Percentiles rank a stretch among this genome's conserved stretches.
phyloP scores from a whole-genome alignment of 305 asterid genomes.

The Ajuga reptans region DNA sequence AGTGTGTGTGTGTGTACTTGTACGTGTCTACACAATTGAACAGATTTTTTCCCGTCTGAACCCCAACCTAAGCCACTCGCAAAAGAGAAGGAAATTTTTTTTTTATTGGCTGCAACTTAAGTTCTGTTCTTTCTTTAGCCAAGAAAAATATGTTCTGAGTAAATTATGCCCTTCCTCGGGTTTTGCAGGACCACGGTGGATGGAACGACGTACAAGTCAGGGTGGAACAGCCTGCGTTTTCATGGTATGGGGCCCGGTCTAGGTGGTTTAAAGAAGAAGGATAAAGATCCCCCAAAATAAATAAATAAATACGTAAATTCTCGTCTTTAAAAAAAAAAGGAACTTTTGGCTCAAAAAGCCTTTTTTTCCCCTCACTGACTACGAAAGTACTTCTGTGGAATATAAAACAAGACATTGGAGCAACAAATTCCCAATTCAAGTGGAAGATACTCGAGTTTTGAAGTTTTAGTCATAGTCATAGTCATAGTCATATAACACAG shows the following conservation, averaged over 20 bases:
- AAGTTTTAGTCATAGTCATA: not conserved
- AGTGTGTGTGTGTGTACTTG: not conserved
- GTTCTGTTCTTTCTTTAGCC: not conserved
- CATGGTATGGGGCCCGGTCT: not conserved
- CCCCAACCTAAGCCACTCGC: not conserved
- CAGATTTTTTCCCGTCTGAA: not conserved
- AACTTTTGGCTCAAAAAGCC: no score
- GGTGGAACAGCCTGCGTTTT: not conserved
- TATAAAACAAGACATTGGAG: not conserved
- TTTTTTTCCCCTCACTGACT: not conserved
- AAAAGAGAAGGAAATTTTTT: not conserved
- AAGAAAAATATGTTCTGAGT: no score
- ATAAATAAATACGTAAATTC: no score
- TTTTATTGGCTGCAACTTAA: not conserved
- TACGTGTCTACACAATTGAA: not conserved
- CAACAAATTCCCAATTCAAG: not conserved
- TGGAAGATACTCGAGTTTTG: not conserved
- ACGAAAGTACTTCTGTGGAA: not conserved
- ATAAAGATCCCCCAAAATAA: no score
- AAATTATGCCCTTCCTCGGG: not conserved
- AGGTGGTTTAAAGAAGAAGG: not conserved
- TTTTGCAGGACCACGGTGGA: not conserved
- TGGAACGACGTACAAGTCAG: not conserved
- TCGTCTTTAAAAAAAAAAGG: no score
- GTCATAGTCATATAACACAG: not conserved